These are phyloP conservation scores for Volvox reticuliferus DNA, from an alignment of 139 green algal species.

Conservation along the genomic window DNA sequence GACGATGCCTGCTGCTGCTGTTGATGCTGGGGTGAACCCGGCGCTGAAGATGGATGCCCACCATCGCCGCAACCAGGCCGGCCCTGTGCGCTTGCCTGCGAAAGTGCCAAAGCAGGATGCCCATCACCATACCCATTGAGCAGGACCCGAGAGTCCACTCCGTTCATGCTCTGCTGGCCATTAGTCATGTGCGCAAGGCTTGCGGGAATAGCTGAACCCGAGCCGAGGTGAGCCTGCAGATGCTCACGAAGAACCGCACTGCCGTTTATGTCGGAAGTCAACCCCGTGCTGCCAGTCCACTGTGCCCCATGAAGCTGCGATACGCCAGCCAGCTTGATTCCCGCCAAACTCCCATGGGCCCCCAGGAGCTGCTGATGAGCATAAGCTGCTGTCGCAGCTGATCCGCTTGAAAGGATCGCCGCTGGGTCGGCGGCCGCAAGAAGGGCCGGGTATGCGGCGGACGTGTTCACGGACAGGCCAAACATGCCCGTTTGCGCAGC, in stretches of 20 bases:
- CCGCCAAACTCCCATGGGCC: neutral
- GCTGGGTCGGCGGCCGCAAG: neutral
- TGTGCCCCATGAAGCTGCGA: neutral
- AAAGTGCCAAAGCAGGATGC: neutral
- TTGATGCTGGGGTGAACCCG: neutral
- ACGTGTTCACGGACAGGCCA: neutral
- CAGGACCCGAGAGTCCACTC: neutral
- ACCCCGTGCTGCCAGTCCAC: neutral
- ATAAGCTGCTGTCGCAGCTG: neutral
- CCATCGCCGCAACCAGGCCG: neutral
- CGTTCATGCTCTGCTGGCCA: neutral
- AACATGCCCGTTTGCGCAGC: slow-evolving; percentile 3
- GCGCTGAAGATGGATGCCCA: neutral
- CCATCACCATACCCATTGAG: neutral
- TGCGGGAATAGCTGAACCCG: neutral
- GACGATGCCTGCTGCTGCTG: slow-evolving; percentile 29
- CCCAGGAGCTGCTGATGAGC: slow-evolving; percentile 13
- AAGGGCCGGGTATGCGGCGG: neutral
- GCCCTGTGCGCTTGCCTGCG: neutral
- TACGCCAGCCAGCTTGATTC: slow-evolving; percentile 6
- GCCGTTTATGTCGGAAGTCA: slow-evolving; percentile 4
- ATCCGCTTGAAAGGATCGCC: neutral
- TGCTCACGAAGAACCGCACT: neutral
- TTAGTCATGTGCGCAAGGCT: neutral
- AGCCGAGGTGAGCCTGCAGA: slow-evolving; percentile 9